These are phyloP conservation scores for Ophiostoma perfectum DNA, from an alignment of 2,329 filamentous ascomycete genomes.

Conservation along the genomic window DNA sequence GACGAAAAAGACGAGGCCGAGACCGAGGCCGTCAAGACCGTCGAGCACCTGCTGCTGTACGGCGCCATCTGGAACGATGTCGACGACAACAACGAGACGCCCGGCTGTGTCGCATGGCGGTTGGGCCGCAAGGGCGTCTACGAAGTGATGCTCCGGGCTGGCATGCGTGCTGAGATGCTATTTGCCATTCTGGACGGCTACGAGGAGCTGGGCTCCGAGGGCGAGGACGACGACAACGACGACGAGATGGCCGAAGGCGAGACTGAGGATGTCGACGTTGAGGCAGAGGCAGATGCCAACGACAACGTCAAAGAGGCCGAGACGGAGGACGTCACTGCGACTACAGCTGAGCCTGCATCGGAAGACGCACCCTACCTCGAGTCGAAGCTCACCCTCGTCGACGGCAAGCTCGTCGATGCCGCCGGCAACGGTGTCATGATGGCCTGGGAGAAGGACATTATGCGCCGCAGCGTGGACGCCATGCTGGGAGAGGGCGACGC, in stretches of 20 bases:
- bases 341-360: background rate
- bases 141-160: constrained; percentile 77
- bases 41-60: constrained; percentile 73
- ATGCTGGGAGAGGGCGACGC: constrained; percentile 47
- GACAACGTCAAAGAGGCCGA: background rate
- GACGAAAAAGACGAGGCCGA: constrained; percentile 3
- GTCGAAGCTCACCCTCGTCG: constrained; percentile 59
- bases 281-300: background rate
- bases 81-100: constrained; percentile 79
- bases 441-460: constrained; percentile 84
- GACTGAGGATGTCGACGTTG: constrained; percentile 32
- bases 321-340: constrained; percentile 38
- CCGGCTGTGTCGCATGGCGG: constrained; percentile 74
- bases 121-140: constrained; percentile 69
- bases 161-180: constrained; percentile 82
- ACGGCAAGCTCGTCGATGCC: constrained; percentile 64
- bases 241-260: constrained; percentile 36
- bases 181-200: constrained; percentile 79
- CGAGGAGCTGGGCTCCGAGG: constrained; percentile 59
- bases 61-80: constrained; percentile 98
- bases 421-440: constrained; percentile 87
- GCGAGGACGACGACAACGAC: constrained; percentile 45
- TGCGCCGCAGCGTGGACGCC: constrained; percentile 67
- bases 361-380: constrained; percentile 55
- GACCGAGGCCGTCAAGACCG: constrained; percentile 46